A percentile compares a stretch with the other conserved stretches of the same genome.
Evolutionary conservation across 306 rosid species (phyloP).

Genomic region (Elaeagnus macrophylla): DNA sequence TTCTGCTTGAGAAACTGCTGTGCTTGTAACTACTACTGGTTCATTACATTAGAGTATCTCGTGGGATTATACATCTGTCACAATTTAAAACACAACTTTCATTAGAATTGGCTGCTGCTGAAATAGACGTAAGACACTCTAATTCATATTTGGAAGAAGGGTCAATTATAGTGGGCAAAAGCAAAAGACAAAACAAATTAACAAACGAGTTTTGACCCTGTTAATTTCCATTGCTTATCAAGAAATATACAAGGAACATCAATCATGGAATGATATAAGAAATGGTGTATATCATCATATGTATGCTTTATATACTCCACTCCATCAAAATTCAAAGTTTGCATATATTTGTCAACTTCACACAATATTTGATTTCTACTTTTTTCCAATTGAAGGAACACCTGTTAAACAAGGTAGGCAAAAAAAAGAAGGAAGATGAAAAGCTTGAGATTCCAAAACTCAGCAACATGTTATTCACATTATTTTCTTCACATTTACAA

Average conservation of each 20-base stretch:
- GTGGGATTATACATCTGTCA: too few relatives aligned
- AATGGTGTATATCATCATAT: slow-evolving; percentile 14
- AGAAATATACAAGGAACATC: not conserved
- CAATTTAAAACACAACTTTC: too few relatives aligned
- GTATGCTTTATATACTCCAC: slow-evolving; percentile 6
- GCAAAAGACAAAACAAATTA: not conserved
- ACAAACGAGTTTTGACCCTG: not conserved
- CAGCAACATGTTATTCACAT: slow-evolving; percentile 2
- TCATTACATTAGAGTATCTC: too few relatives aligned
- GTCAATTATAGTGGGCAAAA: too few relatives aligned
- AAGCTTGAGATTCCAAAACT: slow-evolving; percentile 1
- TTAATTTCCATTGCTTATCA: not conserved
- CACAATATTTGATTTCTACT: not conserved
- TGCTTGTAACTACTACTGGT: too few relatives aligned
- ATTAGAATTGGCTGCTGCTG: too few relatives aligned
- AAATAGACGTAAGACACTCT: too few relatives aligned
- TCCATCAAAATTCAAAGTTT: not conserved
- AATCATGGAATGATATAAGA: not conserved
- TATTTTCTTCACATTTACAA: slow-evolving; percentile 1
- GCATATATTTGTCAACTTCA: not conserved
- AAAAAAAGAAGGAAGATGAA: not conserved
- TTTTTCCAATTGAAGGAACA: not conserved
- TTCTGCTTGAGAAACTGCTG: too few relatives aligned
- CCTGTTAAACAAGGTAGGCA: not conserved
- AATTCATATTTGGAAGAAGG: too few relatives aligned